Evolutionary conservation across 2,329 filamentous ascomycete species (phyloP), one percentile per base, ranked within the genome.

Genomic region (Neofusicoccum laricinum): DNA sequence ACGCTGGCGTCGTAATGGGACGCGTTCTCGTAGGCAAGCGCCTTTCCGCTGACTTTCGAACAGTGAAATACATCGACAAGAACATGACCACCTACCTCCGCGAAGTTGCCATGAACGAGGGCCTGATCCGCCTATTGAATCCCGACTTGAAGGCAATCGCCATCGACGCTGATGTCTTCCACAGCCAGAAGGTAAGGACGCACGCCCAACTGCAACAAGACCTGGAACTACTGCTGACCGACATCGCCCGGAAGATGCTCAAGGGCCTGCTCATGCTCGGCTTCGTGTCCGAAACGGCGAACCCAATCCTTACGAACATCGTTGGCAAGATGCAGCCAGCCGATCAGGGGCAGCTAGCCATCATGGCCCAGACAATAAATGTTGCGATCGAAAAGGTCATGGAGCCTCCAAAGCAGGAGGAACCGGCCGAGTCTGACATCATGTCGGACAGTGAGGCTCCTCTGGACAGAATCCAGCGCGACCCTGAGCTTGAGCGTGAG

Each of bases 61-160:
- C 58, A 67, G 65, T 83, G 65, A 83, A 83, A 71, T 78, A 82
- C 67, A 77, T 83, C 67, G 80, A 82, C 69, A 78, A 80, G 45
- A 74, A 78, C 68, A 76, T 82, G 62, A 79, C 79, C 30, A 77
- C 79, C 30, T 84, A 82, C 71, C 80, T 83, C 62, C 76, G 80
- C 17, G 81, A 83, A 65, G 77, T 78, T 66, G 76, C 76, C 70
- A 72, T 72, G 64, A 72, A 77, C 72, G 75, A 77, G 65, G 71
- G 76, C 66, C 19, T 61, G 19, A 45, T 57, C 21, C 55, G 49
- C 5, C 72, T 78, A 63, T 68, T 78, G 58, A 75, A 70, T 65
- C 80, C 81, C 17, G 80, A 83, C 65, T 73, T 83, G 25, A 81
- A 83, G 70, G 79, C 79, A 3, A 80, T 82, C 65, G 80, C 80